These are phyloP conservation scores for Breviolum minutum DNA, from an alignment of 73 alveolate genomes.

Conservation along the genomic window DNA sequence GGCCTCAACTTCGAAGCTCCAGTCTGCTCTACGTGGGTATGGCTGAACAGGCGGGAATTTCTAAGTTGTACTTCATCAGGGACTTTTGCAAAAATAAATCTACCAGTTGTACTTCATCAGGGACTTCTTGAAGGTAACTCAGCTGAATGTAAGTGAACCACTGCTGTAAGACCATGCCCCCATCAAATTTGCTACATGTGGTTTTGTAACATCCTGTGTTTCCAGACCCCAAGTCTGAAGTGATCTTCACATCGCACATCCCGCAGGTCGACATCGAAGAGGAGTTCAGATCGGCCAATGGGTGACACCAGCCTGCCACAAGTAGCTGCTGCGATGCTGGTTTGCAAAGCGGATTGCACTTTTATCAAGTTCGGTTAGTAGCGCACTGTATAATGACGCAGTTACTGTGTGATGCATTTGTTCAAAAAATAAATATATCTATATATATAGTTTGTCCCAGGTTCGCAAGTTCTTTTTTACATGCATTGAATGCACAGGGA, in stretches of 20 bases:
- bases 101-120: neutral
- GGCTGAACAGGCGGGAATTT: conserved; percentile 60
- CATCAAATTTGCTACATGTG: neutral
- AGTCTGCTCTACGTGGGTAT: conserved; percentile 53
- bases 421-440: neutral
- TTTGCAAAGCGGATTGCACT: neutral
- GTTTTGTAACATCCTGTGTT: no score
- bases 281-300: neutral
- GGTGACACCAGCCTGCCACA: neutral
- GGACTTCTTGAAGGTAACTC: neutral
- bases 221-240: neutral
- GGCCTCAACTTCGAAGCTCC: conserved; percentile 77
- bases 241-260: neutral
- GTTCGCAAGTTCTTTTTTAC: neutral
- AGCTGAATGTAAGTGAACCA: neutral
- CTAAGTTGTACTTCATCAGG: neutral
- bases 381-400: neutral
- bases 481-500: neutral
- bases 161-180: no score
- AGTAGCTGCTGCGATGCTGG: neutral
- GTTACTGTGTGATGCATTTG: neutral
- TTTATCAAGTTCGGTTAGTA: neutral
- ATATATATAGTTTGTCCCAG: neutral
- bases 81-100: neutral
- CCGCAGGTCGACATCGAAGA: neutral